These are phyloP conservation scores for Lentinula lateritia DNA, from an alignment of 768 basidiomycete genomes.

Conservation along the genomic window DNA sequence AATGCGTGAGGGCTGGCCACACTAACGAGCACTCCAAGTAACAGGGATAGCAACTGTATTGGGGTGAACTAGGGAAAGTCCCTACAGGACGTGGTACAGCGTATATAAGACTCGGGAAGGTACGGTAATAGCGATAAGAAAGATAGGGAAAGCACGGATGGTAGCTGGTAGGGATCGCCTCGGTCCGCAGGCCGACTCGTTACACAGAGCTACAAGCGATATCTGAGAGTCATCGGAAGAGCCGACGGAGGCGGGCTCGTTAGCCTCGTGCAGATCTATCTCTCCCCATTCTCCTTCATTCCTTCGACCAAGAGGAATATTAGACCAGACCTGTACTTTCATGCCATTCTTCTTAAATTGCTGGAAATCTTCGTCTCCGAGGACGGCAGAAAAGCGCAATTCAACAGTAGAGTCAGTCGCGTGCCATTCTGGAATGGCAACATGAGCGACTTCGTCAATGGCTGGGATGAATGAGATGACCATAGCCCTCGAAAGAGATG, in stretches of 20 bases:
- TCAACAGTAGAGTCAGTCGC: conserved; percentile 9
- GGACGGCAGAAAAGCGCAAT: conserved; percentile 31
- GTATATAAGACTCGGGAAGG: no score
- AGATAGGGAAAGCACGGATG: no score
- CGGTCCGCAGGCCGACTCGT: no score
- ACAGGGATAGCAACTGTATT: no score
- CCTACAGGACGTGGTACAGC: no score
- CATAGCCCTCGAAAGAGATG: conserved; percentile 18
- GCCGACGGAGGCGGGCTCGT: no score
- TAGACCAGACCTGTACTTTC: conserved; percentile 39
- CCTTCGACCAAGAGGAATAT: conserved; percentile 20
- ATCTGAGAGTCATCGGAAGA: conserved; percentile 3
- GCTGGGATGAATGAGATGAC: conserved; percentile 32
- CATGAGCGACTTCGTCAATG: conserved; percentile 25
- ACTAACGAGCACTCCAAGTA: no score
- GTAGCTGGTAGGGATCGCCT: no score
- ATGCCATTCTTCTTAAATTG: conserved; percentile 23
- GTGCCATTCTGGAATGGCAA: conserved; percentile 18
- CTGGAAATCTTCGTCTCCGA: conserved; percentile 25
- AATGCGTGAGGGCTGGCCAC: no score
- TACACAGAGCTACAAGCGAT: not conserved
- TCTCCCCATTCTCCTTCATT: conserved; percentile 26
- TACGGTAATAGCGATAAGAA: no score
- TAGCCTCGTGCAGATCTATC: conserved; percentile 21
- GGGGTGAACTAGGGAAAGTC: no score